Evolutionary conservation across 192 early-diverging fungal species (phyloP), one percentile per base, ranked within the genome.

Genomic region (Phlyctochytrium arcticum): DNA sequence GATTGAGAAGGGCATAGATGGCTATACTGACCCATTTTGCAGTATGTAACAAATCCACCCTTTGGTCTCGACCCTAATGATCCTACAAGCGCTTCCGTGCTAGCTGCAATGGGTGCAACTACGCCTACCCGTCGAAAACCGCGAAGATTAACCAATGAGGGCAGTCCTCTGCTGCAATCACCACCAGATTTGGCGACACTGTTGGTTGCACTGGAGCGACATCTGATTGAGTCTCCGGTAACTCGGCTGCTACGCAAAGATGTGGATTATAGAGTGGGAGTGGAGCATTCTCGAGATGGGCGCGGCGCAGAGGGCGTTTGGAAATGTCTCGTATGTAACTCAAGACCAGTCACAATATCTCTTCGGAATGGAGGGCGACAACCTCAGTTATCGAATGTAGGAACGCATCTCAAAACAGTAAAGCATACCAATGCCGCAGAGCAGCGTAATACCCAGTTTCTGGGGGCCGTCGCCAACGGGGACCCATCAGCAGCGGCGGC

Each of bases 331-430:
- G 34, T 62, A 5, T 69, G 67, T 37, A 60, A 26, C 39, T 62
- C 59, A 5, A 57, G 67, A 4, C 67, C 67, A 19, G 60, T 69
- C 6, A 62, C 59, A 5, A 69, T 69, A 30, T 48, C 59, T 8
- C 59, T 69, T n/a, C 58, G 67, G 53, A 69, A 69, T 30, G 48
- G 50, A 27, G 67, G 67, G 8, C 56, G 67, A 21, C 67, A 69
- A 34, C 67, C 67, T n/a, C 67, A 69, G 57, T 59, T 69, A 12
- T 55, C 50, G 3, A 69, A 69, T 54, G 67, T 69, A 0, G 37
- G 67, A 35, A 69, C 67, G 10, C 67, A 69, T 30, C 34, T 69
- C 9, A 69, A 69, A 39, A 69, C 67, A 12, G 53, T 69, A 15
- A 69, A 69, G 59, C 67, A 69, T 34, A 60, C 57, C 0, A 30